Conservation (phyloP, 176 grass and related monocot genomes). For the Ensete glaucum region DNA sequence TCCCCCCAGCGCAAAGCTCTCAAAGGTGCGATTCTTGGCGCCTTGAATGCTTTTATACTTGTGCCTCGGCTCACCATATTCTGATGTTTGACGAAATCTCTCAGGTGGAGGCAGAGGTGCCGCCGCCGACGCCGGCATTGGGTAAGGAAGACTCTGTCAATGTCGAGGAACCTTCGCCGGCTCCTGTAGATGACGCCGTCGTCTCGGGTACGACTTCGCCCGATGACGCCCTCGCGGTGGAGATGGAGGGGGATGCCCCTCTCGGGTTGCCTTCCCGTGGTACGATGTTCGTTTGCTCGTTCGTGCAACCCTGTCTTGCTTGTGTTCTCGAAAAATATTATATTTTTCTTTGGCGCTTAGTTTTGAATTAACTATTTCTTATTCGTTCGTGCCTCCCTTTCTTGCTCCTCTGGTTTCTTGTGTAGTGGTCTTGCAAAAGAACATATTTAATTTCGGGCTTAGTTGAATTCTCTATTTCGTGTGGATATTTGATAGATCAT, state of each 20-base stretch:
- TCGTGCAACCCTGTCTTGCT: too few relatives aligned
- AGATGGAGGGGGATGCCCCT: not conserved
- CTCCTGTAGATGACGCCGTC: not conserved
- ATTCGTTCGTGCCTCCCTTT: not conserved
- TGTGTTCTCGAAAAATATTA: too few relatives aligned
- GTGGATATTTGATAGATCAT: not conserved
- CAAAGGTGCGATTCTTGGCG: not conserved
- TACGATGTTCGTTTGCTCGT: not conserved
- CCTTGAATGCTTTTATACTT: not conserved
- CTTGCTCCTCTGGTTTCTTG: not conserved
- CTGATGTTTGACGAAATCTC: not conserved
- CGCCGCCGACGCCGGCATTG: not conserved
- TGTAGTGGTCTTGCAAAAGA: not conserved
- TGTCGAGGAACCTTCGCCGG: not conserved
- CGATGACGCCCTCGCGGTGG: not conserved
- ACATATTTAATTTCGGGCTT: not conserved
- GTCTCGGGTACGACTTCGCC: not conserved
- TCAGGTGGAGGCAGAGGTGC: not conserved
- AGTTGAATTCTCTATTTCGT: not conserved
- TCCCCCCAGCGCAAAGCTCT: slow-evolving; percentile 1
- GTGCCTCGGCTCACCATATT: not conserved
- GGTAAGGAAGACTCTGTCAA: not conserved
- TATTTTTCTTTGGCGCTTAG: too few relatives aligned
- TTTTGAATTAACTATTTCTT: too few relatives aligned
- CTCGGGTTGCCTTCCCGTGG: not conserved